phyloP scores from a whole-genome alignment of 2,329 filamentous ascomycete species.

The Paracorniculantispora psalliotae region DNA sequence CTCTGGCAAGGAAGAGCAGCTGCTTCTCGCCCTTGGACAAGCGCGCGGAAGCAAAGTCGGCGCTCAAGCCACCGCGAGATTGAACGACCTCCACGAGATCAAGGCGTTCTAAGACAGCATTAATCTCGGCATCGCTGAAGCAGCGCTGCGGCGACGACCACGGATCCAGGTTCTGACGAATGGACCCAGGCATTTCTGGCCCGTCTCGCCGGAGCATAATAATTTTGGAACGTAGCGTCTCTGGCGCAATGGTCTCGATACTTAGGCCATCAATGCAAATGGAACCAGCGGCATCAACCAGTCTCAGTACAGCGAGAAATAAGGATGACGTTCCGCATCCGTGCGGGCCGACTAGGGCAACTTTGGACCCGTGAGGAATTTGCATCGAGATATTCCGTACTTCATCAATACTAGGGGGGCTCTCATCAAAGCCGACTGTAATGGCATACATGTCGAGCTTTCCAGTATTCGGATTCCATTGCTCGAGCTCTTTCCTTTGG shows the following conservation, averaged over 20 bases:
- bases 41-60: slow-evolving; percentile 8
- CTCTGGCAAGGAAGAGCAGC: slow-evolving; percentile 18
- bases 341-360: slow-evolving; percentile 33
- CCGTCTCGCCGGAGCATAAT: slow-evolving; percentile 19
- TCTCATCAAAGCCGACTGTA: neutral
- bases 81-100: slow-evolving; percentile 13
- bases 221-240: slow-evolving; percentile 17
- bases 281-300: slow-evolving; percentile 15
- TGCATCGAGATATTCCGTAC: slow-evolving; percentile 24
- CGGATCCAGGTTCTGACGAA: slow-evolving; percentile 18
- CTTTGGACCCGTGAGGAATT: slow-evolving; percentile 22
- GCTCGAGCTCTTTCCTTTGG: neutral
- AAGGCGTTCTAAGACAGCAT: slow-evolving; percentile 7
- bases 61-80: slow-evolving; percentile 14
- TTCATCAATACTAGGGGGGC: slow-evolving; percentile 9
- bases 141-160: neutral
- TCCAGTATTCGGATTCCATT: neutral
- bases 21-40: slow-evolving; percentile 18
- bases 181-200: slow-evolving; percentile 15
- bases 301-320: slow-evolving; percentile 15
- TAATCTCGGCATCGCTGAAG: neutral
- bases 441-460: neutral
- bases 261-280: slow-evolving; percentile 17
- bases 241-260: slow-evolving; percentile 14
- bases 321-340: slow-evolving; percentile 25